These are phyloP conservation scores for Tanacetum coccineum DNA, from an alignment of 129 eudicot genomes.

Conservation along the genomic window DNA sequence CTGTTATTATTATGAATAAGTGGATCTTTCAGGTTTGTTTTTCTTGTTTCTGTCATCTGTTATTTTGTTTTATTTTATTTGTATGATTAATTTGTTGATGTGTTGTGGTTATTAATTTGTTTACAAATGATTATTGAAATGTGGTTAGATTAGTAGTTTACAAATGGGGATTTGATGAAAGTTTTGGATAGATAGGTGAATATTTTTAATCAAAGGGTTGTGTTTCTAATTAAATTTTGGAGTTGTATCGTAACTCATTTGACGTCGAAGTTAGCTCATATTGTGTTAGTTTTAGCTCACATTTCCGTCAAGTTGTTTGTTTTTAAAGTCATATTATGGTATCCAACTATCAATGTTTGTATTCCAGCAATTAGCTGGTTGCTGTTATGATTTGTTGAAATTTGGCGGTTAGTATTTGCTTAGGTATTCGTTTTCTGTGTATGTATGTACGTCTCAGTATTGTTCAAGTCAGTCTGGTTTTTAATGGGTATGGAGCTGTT, in stretches of 20 bases:
- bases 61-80: not conserved
- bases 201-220: not conserved
- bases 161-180: not conserved
- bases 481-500: too few relatives aligned
- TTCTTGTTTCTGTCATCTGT: not conserved
- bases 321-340: too few relatives aligned
- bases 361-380: too few relatives aligned
- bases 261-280: not conserved
- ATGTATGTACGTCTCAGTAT: too few relatives aligned
- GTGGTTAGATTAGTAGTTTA: not conserved
- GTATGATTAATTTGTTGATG: not conserved
- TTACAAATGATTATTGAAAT: not conserved
- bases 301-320: too few relatives aligned
- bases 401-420: too few relatives aligned
- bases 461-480: too few relatives aligned
- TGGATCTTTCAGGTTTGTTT: conserved; percentile 94
- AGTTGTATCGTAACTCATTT: not conserved
- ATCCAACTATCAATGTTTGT: too few relatives aligned
- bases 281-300: too few relatives aligned
- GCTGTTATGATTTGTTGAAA: too few relatives aligned
- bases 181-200: not conserved
- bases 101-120: not conserved
- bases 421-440: too few relatives aligned
- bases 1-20: conserved; percentile 97
- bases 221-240: conserved; percentile 1